Evolutionary conservation across 1,139 yeast species (phyloP).

Genomic region (Blastobotrys illinoisensis): DNA sequence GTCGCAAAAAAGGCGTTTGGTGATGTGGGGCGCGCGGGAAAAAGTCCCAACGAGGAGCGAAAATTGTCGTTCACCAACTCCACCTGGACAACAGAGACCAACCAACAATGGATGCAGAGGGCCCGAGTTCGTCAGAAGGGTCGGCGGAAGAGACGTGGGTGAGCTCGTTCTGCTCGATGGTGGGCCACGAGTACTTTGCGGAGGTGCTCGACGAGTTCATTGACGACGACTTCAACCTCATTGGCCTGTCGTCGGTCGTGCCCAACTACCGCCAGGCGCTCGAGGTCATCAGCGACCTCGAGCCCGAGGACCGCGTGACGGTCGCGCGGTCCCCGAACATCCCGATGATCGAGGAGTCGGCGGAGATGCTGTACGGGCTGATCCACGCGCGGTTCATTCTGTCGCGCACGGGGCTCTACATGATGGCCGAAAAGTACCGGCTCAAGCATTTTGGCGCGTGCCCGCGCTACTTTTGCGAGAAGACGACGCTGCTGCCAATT

Average conservation of each 20-base stretch:
- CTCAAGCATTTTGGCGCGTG: constrained; percentile 86
- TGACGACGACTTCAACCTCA: constrained; percentile 92
- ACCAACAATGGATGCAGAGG: not conserved
- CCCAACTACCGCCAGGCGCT: constrained; percentile 90
- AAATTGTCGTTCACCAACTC: not conserved
- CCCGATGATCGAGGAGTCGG: constrained; percentile 79
- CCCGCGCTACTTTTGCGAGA: constrained; percentile 85
- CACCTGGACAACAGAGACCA: not conserved
- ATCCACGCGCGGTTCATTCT: constrained; percentile 90
- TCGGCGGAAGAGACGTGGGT: constrained; percentile 61
- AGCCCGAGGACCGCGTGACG: constrained; percentile 46
- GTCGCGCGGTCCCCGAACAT: constrained; percentile 58
- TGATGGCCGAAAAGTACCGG: constrained; percentile 95
- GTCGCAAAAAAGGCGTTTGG: too few relatives aligned
- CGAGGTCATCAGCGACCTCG: constrained; percentile 84
- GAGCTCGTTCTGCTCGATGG: constrained; percentile 75
- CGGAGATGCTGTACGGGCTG: constrained; percentile 85
- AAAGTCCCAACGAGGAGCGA: not conserved
- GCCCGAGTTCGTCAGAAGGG: constrained; percentile 8
- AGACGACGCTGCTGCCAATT: constrained; percentile 87
- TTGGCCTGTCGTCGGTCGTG: constrained; percentile 80
- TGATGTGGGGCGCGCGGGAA: not conserved
- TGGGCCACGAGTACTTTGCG: constrained; percentile 90
- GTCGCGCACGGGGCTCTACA: constrained; percentile 83
- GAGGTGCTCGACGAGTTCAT: constrained; percentile 90